Base-by-base conservation (phyloP, 129 eudicot species). In the Arctium lappa region DNA sequence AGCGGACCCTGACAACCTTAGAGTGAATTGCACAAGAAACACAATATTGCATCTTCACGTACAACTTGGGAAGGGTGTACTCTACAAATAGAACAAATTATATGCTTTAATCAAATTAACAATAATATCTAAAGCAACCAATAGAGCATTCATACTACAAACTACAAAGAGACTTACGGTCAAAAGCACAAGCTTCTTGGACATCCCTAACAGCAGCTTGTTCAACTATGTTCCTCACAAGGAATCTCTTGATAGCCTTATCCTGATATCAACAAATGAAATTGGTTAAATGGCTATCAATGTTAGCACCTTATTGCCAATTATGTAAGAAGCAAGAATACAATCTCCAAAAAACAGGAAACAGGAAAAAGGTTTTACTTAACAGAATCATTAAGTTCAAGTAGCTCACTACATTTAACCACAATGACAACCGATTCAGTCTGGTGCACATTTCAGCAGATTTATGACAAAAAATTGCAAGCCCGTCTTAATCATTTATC, bases 11-110 rank as follows among this genome's bases (percentile, higher is more conserved):
- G 10, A 92, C 92, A 10, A 90, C 92, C 33, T 92, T 90, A 44
- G 92, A 90, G 91, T 92, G 94, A 86, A 92, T 92, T 13, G 97
- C 94, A 87, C 97, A 92, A 9, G 97, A 92, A 50, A 92, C 93
- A 69, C 94, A 89, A 83, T 90, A 87, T 72, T 90, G 94, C 91
- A 89, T 82, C 91, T 93, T 90, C 85, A 88, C 77, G 38, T 90
- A 90, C 85, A 92, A 79, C 90, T 90, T 92, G 13, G 97, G 97
- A 46, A 92, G 97, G 1, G 92, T 88, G 86, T 92, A 90, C 42
- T 76, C 97, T 92, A 18, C 50, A 72, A 63, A 11, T 1, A 10
- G 2, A 83, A 29, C 16, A 29, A 42, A 72, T 34, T 11, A 2
- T 11, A 38, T n/a, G 32, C 1, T 39, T 79, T 29, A 11, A 62